Percentiles rank a stretch among this genome's conserved stretches.
Conservation (phyloP, 2,329 filamentous ascomycete genomes). For the Chalara sp. region DNA sequence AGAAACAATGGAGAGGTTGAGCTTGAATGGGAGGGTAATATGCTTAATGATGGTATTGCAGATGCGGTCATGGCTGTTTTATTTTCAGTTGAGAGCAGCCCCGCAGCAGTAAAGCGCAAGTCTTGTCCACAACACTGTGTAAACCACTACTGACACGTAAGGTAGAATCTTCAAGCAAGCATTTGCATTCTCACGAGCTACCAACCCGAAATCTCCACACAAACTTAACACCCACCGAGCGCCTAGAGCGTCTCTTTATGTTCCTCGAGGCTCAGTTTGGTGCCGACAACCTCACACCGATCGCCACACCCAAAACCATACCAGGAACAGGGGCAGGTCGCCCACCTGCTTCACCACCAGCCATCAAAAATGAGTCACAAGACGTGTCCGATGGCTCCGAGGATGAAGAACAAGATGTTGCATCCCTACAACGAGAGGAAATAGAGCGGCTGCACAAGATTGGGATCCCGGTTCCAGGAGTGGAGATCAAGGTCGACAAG, state of each 20-base stretch:
- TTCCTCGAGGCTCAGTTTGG: conserved; percentile 98
- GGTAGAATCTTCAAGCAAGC: conserved; percentile 53
- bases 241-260: conserved; percentile 80
- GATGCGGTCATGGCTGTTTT: conserved; percentile 93
- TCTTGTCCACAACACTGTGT: conserved; percentile 13
- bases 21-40: conserved; percentile 95
- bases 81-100: conserved; percentile 86
- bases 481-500: conserved; percentile 83
- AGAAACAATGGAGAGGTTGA: conserved; percentile 72
- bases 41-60: conserved; percentile 96
- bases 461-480: conserved; percentile 84
- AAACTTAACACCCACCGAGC: conserved; percentile 64
- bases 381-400: conserved; percentile 23
- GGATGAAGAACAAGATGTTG: conserved; percentile 30
- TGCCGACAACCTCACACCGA: conserved; percentile 70
- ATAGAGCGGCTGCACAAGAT: conserved; percentile 72
- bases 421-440: conserved; percentile 47
- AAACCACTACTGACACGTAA: conserved; percentile 12
- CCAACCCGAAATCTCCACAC: conserved; percentile 64
- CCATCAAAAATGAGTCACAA: conserved; percentile 7
- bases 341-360: conserved; percentile 11
- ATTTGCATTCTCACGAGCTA: conserved; percentile 44
- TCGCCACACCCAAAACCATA: conserved; percentile 53
- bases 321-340: neutral
- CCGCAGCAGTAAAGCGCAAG: conserved; percentile 84